Base-by-base conservation (phyloP, 495 filamentous ascomycete genomes). In the Penicillium paxilli region DNA sequence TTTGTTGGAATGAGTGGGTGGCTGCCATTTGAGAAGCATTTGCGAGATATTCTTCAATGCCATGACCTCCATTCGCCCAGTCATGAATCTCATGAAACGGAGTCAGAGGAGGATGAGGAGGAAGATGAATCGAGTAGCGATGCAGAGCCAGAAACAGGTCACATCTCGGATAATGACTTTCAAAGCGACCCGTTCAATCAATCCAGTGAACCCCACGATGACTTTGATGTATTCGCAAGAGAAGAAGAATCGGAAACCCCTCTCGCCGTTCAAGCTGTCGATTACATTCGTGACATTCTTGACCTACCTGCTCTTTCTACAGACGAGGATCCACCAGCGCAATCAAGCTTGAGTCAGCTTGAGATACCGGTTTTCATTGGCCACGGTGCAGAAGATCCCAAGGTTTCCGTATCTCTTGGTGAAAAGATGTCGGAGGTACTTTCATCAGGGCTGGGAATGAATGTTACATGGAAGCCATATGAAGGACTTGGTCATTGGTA, bases 1-100 rank as follows among this genome's bases (percentile, higher is more conserved):
- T 75, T 82, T 46, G 59, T 85, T 51, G 83, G 82, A 9, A 77
- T 86, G 63, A 78, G 76, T 57, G 78, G 79, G 46, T 82, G 81
- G 72, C 60, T 82, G 45, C 82, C 83, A 41, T 81, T 85, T 54
- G 54, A 67, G 19, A 56, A 68, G 35, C 53, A 57, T 9, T 44
- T 80, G 22, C 38, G 54, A 3, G 70, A 67, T 22, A 65, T 75
- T 45, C 37, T 55, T 7, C 33, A 25, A 23, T 52, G 33, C 12
- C 7, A 35, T 22, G 44, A 28, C 1, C 26, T 17, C 9, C 24
- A 14, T 1, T 14, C 9, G 0, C 17, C 14, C 19, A 16, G 17
- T 8, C 1, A 51, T 12, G n/a, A n/a, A n/a, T n/a, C n/a, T n/a
- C 33, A 26, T 10, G 30, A 53, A 20, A 17, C 12, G 10, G 11